Evolutionary conservation across 371 early-diverging fungal genomes (phyloP), one percentile per base, ranked within the genome.

Genomic region (Mortierella polycephala): DNA sequence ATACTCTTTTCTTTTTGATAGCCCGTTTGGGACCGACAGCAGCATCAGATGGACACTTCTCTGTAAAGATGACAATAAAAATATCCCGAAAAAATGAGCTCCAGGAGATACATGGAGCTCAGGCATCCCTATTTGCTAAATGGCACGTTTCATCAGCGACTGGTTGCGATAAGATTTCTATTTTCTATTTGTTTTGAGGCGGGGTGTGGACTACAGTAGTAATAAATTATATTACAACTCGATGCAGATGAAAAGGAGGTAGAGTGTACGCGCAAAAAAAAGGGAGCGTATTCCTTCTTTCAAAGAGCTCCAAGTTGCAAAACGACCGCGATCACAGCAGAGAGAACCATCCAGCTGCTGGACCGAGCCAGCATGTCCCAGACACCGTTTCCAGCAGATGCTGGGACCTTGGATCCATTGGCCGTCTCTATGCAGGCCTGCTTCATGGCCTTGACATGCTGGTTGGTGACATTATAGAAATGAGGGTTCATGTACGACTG

Each of bases 31-130:
- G 74, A 64, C 20, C 60, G 45, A 10, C 71, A 64, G 42, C 65
- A 71, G 39, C 61, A 30, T 16, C 64, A 54, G n/a, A 75, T 75
- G 75, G 75, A 75, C 46, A 75, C 62, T 3, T 62, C 75, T 10
- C 18, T 16, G 7, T 50, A 50, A 50, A 20, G 50, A 20, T 46
- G n/a, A n/a, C n/a, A n/a, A n/a, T n/a, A n/a, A n/a, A n/a, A n/a
- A n/a, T n/a, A n/a, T n/a, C n/a, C n/a, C n/a, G n/a, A n/a, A n/a
- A n/a, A n/a, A n/a, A n/a, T n/a, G n/a, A n/a, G n/a, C n/a, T n/a
- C n/a, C n/a, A n/a, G n/a, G n/a, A n/a, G n/a, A n/a, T n/a, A n/a
- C n/a, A n/a, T n/a, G n/a, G n/a, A n/a, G n/a, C n/a, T n/a, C n/a
- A n/a, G n/a, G n/a, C n/a, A n/a, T n/a, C n/a, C n/a, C n/a, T n/a